These are phyloP conservation scores for Lagerstroemia speciosa DNA, from an alignment of 345 rosid genomes.

Conservation along the genomic window DNA sequence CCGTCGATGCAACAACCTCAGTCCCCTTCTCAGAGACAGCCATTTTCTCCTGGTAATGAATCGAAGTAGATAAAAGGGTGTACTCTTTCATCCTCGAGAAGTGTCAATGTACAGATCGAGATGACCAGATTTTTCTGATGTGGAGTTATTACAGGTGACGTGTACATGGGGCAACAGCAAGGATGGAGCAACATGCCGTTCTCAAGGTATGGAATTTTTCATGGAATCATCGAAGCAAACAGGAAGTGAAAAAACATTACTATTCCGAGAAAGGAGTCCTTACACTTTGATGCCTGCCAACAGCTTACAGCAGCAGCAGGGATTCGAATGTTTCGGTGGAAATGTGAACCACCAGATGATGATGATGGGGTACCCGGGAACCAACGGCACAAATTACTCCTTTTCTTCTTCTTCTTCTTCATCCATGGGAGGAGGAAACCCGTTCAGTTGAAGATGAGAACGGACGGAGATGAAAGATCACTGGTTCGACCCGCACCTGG, in stretches of 20 bases:
- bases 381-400: constrained; percentile 1
- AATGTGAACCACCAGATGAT: neutral
- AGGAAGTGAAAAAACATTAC: too few species aligned
- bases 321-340: neutral
- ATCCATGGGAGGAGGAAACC: constrained; percentile 42
- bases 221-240: neutral
- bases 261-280: neutral
- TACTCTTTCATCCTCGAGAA: neutral
- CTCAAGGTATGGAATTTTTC: neutral
- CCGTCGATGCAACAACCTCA: constrained; percentile 20
- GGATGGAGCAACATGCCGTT: constrained; percentile 29
- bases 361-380: too few species aligned
- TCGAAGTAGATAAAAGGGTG: neutral
- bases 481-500: too few species aligned
- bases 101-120: neutral
- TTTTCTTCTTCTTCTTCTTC: constrained; percentile 16
- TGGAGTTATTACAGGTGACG: constrained; percentile 26
- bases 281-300: neutral
- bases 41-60: neutral
- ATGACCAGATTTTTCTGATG: neutral
- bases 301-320: constrained; percentile 1
- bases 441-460: constrained; percentile 33
- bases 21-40: constrained; percentile 24
- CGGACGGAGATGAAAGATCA: neutral
- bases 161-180: constrained; percentile 32